These are phyloP conservation scores for Rubia balearica DNA, from an alignment of 305 asterid genomes.

Conservation along the genomic window DNA sequence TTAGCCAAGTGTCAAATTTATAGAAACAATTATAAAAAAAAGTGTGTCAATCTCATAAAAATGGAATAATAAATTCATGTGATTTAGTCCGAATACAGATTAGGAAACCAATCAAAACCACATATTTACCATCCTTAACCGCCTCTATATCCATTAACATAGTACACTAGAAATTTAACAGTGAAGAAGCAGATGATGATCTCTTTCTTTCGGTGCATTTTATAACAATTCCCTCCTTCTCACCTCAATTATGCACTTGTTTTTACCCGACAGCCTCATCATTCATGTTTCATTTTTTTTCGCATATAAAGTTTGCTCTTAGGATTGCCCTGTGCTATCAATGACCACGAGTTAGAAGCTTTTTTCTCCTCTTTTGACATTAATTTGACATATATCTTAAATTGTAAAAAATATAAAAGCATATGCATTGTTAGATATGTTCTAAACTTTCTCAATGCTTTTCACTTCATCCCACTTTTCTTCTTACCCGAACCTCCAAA, in stretches of 20 bases:
- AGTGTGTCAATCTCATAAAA: no score
- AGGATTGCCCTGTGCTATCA: background rate
- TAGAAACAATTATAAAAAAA: no score
- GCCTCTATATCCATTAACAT: background rate
- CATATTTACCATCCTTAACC: background rate
- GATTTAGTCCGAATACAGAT: no score
- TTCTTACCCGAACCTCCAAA: slow-evolving; percentile 88
- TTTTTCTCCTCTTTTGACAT: no score
- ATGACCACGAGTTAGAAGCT: slow-evolving; percentile 15
- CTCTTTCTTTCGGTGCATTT: background rate
- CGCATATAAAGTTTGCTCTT: background rate
- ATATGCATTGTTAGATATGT: background rate
- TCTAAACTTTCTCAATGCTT: background rate
- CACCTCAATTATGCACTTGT: background rate
- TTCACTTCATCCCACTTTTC: slow-evolving; percentile 89
- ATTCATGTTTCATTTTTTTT: background rate
- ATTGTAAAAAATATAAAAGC: background rate
- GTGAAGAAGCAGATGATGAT: background rate
- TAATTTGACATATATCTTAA: no score
- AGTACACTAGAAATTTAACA: background rate
- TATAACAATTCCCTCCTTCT: background rate
- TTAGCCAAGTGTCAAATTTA: no score
- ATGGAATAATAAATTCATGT: no score
- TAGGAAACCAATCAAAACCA: no score
- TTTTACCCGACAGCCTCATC: background rate